phyloP scores from a whole-genome alignment of 2,329 filamentous ascomycete species.

The Xylariaceae sp. region DNA sequence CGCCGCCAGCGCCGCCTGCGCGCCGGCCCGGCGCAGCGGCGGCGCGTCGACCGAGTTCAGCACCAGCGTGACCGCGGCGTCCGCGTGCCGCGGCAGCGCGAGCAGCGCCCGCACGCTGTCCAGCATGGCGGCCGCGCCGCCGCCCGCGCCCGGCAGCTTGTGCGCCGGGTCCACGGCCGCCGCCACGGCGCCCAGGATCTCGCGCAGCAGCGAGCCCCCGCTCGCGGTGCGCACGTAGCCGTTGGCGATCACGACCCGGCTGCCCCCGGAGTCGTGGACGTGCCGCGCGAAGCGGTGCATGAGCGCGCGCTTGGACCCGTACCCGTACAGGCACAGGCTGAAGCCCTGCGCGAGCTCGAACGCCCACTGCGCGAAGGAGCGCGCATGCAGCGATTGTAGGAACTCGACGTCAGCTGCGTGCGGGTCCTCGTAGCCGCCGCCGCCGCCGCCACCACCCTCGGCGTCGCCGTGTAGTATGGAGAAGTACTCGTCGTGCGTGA shows the following conservation, averaged over 20 bases:
- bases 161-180: constrained; percentile 48
- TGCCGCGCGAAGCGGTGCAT: constrained; percentile 69
- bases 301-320: constrained; percentile 77
- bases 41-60: constrained; percentile 82
- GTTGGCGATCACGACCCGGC: constrained; percentile 75
- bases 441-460: background rate
- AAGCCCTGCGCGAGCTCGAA: constrained; percentile 86
- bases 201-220: too few species aligned
- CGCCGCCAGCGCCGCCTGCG: constrained; percentile 67
- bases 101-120: constrained; percentile 58
- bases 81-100: constrained; percentile 34
- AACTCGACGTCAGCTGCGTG: constrained; percentile 65
- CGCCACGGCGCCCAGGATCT: constrained; percentile 63
- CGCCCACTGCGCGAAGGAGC: constrained; percentile 83
- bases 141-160: constrained; percentile 47
- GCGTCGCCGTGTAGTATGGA: constrained; percentile 45
- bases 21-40: constrained; percentile 61
- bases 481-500: constrained; percentile 92
- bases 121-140: constrained; percentile 62
- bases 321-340: constrained; percentile 85
- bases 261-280: constrained; percentile 42
- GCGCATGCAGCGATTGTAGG: constrained; percentile 66
- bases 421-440: constrained; percentile 55
- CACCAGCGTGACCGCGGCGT: constrained; percentile 54
- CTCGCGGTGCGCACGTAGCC: constrained; percentile 66